Conservation (phyloP, 495 filamentous ascomycete species). For the Aspergillus funiculosus region DNA sequence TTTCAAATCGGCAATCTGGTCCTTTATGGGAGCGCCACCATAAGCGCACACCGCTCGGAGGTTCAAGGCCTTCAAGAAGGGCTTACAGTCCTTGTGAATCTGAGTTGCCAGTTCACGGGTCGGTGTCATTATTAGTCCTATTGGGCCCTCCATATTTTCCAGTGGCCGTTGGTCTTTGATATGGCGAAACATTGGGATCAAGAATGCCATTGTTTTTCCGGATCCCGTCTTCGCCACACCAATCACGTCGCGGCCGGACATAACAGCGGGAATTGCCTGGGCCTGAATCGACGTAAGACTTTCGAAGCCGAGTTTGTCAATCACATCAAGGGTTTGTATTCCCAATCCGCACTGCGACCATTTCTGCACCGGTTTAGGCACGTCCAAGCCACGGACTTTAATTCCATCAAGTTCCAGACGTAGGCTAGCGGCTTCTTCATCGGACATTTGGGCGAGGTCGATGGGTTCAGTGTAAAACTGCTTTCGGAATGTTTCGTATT, state of each 20-base stretch:
- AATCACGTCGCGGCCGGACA: constrained; percentile 94
- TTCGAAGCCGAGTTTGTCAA: constrained; percentile 77
- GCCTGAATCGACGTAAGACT: constrained; percentile 89
- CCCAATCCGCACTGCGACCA: constrained; percentile 95
- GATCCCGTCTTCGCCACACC: constrained; percentile 97
- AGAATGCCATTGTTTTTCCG: constrained; percentile 95
- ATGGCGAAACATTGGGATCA: constrained; percentile 94
- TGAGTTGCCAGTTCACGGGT: constrained; percentile 93
- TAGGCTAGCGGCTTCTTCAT: constrained; percentile 74
- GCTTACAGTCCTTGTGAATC: constrained; percentile 89
- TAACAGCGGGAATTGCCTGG: constrained; percentile 90
- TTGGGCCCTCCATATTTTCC: constrained; percentile 79
- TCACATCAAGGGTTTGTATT: constrained; percentile 80
- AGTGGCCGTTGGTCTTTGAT: constrained; percentile 89
- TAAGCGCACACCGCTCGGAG: constrained; percentile 94
- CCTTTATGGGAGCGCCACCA: constrained; percentile 93
- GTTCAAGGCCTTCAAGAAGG: constrained; percentile 82
- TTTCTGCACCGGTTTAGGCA: constrained; percentile 89
- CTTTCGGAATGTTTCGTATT: constrained; percentile 82
- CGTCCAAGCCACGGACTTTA: constrained; percentile 78
- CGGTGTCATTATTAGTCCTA: constrained; percentile 85
- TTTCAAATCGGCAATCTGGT: constrained; percentile 95
- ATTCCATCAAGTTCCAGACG: constrained; percentile 89
- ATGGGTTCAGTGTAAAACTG: constrained; percentile 88
- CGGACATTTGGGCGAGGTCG: constrained; percentile 78